Base-by-base conservation (phyloP, 768 basidiomycete genomes). In the Vishniacozyma victoriae region DNA sequence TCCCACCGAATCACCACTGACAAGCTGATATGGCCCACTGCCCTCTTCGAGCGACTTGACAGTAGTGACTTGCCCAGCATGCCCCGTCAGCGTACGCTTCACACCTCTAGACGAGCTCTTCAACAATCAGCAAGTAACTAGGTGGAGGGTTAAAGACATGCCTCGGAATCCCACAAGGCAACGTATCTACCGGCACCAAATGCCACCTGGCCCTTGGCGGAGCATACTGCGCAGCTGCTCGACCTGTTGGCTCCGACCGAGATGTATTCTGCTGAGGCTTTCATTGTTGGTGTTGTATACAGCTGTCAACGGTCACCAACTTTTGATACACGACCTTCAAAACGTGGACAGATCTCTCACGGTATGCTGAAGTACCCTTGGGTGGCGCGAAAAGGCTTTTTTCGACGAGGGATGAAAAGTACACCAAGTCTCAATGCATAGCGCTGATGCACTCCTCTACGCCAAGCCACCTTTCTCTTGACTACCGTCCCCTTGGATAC, bases 1-100 rank as follows among this genome's bases (percentile, higher is more conserved):
- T 2, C 93, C 93, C 50, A 76, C 77, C 48, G 87, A 82, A 70
- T 95, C 91, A 40, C 83, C 86, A 41, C 81, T 84, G 29, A 83
- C 72, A 49, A 96, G 45, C 15, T 18, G 35, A 7, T 25, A 41
- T 9, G 20, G 41, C 1, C 26, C 48, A 5, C 31, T 24, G 0
- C 36, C 71, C 14, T 78, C 71, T 4, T 83, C 56, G 61, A 89
- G 91, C n/a, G n/a, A n/a, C 37, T 80, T 81, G 37, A 91, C 78
- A 38, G 82, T 84, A 18, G 90, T 90, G 18, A 97, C 79, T 15
- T 80, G 63, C 9, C 81, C 82, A 38, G 79, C 71, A 61, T 92
- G 89, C 3, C 83, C 88, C 1, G 82, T 79, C 5, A 96, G 76
- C 1, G 88, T 92, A 46, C 77, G 73, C 16, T 74, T 73, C 23